A percentile compares a stretch with the other conserved stretches of the same genome.
Conservation (phyloP, 306 rosid genomes). For the Dryas drummondii region DNA sequence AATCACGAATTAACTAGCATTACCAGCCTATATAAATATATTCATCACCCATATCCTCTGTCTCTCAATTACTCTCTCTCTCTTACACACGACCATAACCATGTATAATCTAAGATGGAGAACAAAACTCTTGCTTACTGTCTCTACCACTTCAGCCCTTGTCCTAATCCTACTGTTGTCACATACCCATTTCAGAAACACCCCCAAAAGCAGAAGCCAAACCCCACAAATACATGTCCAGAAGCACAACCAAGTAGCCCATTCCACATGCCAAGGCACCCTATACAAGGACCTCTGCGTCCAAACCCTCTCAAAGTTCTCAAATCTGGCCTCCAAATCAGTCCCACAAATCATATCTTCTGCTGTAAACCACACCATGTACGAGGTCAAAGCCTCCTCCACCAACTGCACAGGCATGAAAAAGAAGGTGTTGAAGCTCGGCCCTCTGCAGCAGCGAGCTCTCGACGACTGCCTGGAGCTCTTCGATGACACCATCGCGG, state of each 20-base stretch:
- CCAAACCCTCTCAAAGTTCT: constrained; percentile 57
- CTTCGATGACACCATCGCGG: constrained; percentile 44
- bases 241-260: constrained; percentile 49
- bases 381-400: constrained; percentile 49
- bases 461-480: constrained; percentile 73
- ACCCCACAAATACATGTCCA: constrained; percentile 25
- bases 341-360: constrained; percentile 48
- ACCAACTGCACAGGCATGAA: constrained; percentile 43
- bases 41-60: not conserved
- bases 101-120: constrained; percentile 32
- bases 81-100: not conserved
- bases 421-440: constrained; percentile 11
- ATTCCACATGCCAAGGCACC: constrained; percentile 65
- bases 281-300: constrained; percentile 71
- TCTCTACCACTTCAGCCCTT: constrained; percentile 7
- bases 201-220: not conserved
- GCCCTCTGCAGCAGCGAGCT: constrained; percentile 41
- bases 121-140: constrained; percentile 23
- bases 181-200: constrained; percentile 18
- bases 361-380: constrained; percentile 41
- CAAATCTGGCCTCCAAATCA: constrained; percentile 52
- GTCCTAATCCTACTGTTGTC: constrained; percentile 21
- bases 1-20: no score
- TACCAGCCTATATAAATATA: not conserved
- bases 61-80: not conserved